Base-by-base conservation (phyloP, 805 yeast species). In the Candida ponderosae region DNA sequence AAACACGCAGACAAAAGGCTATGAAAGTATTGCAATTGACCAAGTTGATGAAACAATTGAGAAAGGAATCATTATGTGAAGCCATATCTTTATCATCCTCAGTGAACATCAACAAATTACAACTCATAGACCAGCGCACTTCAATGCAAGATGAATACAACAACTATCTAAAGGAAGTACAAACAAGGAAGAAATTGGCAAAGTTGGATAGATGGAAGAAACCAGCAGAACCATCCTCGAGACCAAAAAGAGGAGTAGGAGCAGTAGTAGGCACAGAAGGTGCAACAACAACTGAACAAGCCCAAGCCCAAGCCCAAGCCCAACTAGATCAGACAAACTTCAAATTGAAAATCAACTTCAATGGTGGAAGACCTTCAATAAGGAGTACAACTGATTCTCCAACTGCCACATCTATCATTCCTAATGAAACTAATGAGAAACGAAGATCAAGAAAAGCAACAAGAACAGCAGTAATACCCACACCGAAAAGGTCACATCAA, bases 41-140 rank as follows among this genome's bases (percentile, higher is more conserved):
- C 7, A 7, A 8, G 7, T 7, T 8, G 39, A 38, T 23, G 16
- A 46, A 37, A 38, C 33, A 42, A 31, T 26, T 52, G 51, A 40
- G 57, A 51, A 17, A 40, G 28, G 45, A 62, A 48, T 43, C 69
- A 41, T 37, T 50, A 33, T 46, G 56, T 34, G 54, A 61, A 43
- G 47, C 58, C 1, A 47, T 44, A 32, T 52, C 56, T 1, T 46
- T 53, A 5, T 33, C 43, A 3, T 40, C 51, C 1, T 44, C 51
- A 1, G 42, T 52, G 15, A 47, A 45, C 29, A 23, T 52, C 3
- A 53, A 56, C 17, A 49, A 45, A 32, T 33, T 45, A 27, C 48
- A 49, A 31, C 31, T 52, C 4, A 36, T 40, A 4, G 39, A 44
- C 6, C 56, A 54, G 32, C 42, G 48, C 21, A 37, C 45, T 31